Percentiles rank a stretch among this genome's conserved stretches.
Evolutionary conservation across 345 rosid species (phyloP).

Genomic region (Toxicodendron radicans): DNA sequence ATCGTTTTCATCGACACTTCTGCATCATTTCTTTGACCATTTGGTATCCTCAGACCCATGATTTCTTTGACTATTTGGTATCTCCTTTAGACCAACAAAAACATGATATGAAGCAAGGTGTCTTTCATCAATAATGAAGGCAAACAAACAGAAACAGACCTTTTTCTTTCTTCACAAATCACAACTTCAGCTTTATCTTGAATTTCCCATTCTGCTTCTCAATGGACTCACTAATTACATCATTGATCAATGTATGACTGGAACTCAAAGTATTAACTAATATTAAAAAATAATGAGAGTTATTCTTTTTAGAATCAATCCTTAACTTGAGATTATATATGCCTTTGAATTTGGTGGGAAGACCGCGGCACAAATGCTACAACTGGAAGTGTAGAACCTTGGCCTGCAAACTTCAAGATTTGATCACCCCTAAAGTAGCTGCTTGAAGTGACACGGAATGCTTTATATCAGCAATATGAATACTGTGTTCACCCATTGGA

Average conservation of each 20-base stretch:
- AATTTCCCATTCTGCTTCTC: not conserved
- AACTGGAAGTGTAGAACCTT: not conserved
- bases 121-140: not conserved
- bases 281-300: not conserved
- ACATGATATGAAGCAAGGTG: not conserved
- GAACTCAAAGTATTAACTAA: not conserved
- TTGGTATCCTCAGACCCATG: not conserved
- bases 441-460: constrained; percentile 74
- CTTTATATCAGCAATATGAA: constrained; percentile 60
- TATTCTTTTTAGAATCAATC: not conserved
- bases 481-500: constrained; percentile 71
- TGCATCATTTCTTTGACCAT: no score
- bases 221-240: constrained; percentile 3
- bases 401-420: constrained; percentile 29
- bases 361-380: not conserved
- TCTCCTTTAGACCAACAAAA: not conserved
- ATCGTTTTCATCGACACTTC: no score
- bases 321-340: not conserved
- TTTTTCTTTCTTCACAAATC: no score
- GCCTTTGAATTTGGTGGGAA: not conserved
- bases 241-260: not conserved
- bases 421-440: constrained; percentile 47
- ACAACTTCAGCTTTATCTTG: not conserved
- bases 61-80: not conserved
- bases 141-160: no score